A percentile compares a stretch with the other conserved stretches of the same genome.
Conservation (phyloP, 164 flowering plant species). For the Tinospora cordifolia region DNA sequence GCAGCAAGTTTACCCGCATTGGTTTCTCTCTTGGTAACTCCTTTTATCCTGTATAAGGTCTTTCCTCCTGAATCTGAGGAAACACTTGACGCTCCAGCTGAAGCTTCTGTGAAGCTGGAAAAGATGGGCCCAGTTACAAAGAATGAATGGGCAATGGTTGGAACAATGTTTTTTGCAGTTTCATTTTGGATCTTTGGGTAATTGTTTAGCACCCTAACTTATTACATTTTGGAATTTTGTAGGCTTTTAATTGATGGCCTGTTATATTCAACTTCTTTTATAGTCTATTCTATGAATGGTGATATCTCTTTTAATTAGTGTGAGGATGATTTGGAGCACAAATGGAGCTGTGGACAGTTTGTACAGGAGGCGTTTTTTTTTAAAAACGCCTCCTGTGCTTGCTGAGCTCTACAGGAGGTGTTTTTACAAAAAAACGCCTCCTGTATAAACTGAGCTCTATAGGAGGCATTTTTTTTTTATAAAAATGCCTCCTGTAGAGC, state of each 20-base stretch:
- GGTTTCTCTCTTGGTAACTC: too few relatives aligned
- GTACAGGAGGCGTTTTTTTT: too few relatives aligned
- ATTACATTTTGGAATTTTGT: not conserved
- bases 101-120: slow-evolving; percentile 59
- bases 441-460: too few relatives aligned
- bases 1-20: too few relatives aligned
- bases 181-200: slow-evolving; percentile 81
- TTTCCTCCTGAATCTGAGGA: slow-evolving; percentile 69
- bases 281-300: not conserved
- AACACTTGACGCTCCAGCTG: slow-evolving; percentile 83
- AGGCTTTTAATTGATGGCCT: not conserved
- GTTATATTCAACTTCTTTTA: not conserved
- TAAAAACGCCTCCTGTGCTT: too few relatives aligned
- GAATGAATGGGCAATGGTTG: slow-evolving; percentile 81
- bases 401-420: too few relatives aligned
- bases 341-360: too few relatives aligned
- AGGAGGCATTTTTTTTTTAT: too few relatives aligned
- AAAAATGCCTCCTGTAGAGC: too few relatives aligned
- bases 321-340: not conserved
- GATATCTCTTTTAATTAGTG: not conserved
- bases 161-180: slow-evolving; percentile 82
- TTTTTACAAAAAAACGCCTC: too few relatives aligned
- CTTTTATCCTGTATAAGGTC: too few relatives aligned
- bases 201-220: too few relatives aligned
- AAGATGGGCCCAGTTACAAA: slow-evolving; percentile 78